Conservation (phyloP, 768 basidiomycete species). For the Strobilomyces dryophilus region DNA sequence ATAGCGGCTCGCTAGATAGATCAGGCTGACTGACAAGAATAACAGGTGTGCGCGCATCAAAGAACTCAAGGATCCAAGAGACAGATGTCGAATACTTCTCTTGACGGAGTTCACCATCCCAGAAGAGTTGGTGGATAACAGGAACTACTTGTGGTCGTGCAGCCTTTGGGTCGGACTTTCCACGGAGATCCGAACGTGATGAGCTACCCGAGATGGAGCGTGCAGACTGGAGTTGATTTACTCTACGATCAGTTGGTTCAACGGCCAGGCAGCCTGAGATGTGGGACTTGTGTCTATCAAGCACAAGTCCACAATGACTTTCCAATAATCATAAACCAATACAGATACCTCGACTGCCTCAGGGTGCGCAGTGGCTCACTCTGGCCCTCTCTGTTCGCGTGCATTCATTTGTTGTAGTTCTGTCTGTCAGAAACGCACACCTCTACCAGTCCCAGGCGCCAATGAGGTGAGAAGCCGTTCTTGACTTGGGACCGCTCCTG, state of each 20-base stretch:
- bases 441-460: no score
- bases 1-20: constrained; percentile 51
- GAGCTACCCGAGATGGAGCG: constrained; percentile 21
- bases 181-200: constrained; percentile 4
- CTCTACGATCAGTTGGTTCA: constrained; percentile 18
- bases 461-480: no score
- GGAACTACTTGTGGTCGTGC: constrained; percentile 11
- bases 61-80: constrained; percentile 73
- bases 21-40: constrained; percentile 72
- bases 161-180: not conserved
- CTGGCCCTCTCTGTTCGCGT: no score
- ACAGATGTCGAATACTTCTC: constrained; percentile 59
- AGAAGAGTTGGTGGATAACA: constrained; percentile 49
- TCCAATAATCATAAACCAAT: no score
- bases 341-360: no score
- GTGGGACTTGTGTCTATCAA: no score
- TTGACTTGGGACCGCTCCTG: no score
- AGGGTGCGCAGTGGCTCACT: no score
- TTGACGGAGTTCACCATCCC: constrained; percentile 68
- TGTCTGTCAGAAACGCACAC: no score
- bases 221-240: constrained; percentile 26
- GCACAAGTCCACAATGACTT: no score
- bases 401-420: no score
- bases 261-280: no score
- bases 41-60: constrained; percentile 69